Percentiles rank a stretch among this genome's conserved stretches.
These are phyloP conservation scores for Colletotrichum higginsianum DNA, from an alignment of 2,329 filamentous ascomycete genomes.

Conservation along the genomic window DNA sequence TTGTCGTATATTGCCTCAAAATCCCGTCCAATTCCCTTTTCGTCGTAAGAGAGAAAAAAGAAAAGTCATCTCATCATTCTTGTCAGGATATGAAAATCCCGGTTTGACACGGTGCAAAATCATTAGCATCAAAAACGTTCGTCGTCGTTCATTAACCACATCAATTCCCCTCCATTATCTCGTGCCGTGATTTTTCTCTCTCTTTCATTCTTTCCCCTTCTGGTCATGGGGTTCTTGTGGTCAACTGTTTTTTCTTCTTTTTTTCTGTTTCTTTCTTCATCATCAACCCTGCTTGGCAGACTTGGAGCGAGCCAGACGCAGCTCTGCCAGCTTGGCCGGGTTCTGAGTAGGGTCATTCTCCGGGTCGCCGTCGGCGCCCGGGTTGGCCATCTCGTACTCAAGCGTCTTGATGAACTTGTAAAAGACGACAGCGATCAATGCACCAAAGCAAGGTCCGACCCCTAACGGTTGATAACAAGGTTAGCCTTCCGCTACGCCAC, in stretches of 20 bases:
- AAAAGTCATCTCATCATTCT: not conserved
- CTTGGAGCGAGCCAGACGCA: slow-evolving; percentile 40
- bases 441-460: slow-evolving; percentile 53
- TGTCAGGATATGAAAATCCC: not conserved
- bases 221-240: slow-evolving; percentile 2
- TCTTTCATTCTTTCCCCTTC: not conserved
- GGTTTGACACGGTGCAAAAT: slow-evolving; percentile 11
- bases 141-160: slow-evolving; percentile 26
- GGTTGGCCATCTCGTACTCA: slow-evolving; percentile 62
- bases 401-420: slow-evolving; percentile 59
- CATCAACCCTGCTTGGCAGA: slow-evolving; percentile 28
- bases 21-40: not conserved
- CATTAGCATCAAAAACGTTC: slow-evolving; percentile 20
- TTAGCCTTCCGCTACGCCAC: slow-evolving; percentile 17
- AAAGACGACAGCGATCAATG: slow-evolving; percentile 54
- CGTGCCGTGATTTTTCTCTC: not conserved
- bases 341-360: slow-evolving; percentile 61
- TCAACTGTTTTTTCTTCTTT: not conserved
- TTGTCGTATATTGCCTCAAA: not conserved
- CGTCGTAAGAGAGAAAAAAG: not conserved
- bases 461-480: slow-evolving; percentile 40
- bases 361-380: slow-evolving; percentile 61
- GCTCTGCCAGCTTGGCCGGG: slow-evolving; percentile 55
- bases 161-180: slow-evolving; percentile 27
- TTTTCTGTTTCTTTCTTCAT: too few relatives aligned